Percentiles rank a stretch among this genome's conserved stretches.
These are phyloP conservation scores for Aspergillus sp. DNA, from an alignment of 2,329 filamentous ascomycete species.

Conservation along the genomic window DNA sequence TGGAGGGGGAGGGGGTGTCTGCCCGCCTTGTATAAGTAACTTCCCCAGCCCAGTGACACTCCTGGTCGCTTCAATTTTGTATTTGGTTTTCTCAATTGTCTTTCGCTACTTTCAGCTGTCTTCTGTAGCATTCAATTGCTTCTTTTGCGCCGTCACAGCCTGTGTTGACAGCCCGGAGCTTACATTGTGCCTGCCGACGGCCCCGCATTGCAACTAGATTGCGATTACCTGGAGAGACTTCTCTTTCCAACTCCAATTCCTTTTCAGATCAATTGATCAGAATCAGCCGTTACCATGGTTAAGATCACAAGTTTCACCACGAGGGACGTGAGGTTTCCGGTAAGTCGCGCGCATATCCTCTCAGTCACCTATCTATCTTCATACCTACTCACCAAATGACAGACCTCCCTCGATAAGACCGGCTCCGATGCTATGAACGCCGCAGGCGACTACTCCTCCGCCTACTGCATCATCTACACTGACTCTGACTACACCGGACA, in stretches of 20 bases:
- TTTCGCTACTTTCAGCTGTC: background rate
- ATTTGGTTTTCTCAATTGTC: background rate
- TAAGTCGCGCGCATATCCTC: slow-evolving; percentile 29
- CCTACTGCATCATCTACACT: slow-evolving; percentile 90
- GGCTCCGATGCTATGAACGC: slow-evolving; percentile 97
- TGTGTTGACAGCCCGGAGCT: background rate
- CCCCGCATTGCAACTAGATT: slow-evolving; percentile 2
- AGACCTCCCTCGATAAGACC: slow-evolving; percentile 94
- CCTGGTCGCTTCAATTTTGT: background rate
- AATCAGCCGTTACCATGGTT: slow-evolving; percentile 46
- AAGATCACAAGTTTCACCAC: slow-evolving; percentile 73
- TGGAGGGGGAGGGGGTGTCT: slow-evolving; percentile 6
- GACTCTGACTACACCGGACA: slow-evolving; percentile 58
- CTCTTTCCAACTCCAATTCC: background rate
- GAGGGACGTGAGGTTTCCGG: slow-evolving; percentile 73
- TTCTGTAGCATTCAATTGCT: background rate
- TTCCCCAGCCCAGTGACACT: background rate
- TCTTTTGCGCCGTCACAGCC: background rate
- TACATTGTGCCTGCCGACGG: background rate
- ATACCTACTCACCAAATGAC: slow-evolving; percentile 9
- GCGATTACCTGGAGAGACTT: slow-evolving; percentile 2
- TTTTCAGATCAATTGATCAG: background rate
- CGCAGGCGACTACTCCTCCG: slow-evolving; percentile 86
- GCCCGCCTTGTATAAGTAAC: slow-evolving; percentile 1
- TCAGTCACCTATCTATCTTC: background rate